Evolutionary conservation across 2,329 filamentous ascomycete genomes (phyloP).

Genomic region (Neopestalotiopsis sp.): DNA sequence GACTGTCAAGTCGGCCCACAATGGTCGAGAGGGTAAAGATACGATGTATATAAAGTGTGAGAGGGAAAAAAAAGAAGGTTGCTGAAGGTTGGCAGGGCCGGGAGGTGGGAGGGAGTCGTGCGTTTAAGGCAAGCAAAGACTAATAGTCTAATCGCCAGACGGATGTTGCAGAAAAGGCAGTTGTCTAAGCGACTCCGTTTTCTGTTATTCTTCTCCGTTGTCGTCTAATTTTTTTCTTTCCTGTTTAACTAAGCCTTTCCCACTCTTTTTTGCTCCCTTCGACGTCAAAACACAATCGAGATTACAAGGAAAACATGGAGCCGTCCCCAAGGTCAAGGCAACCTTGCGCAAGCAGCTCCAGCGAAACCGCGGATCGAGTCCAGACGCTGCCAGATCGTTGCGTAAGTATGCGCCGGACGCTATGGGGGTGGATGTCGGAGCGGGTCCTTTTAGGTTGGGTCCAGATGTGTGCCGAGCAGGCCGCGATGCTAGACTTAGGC

Average conservation of each 20-base stretch:
- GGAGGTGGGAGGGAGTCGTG: constrained; percentile 8
- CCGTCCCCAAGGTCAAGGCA: constrained; percentile 28
- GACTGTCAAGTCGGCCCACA: neutral
- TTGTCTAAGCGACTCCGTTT: neutral
- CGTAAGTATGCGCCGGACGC: constrained; percentile 7
- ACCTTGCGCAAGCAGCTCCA: constrained; percentile 25
- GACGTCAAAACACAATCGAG: constrained; percentile 22
- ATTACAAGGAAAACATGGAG: constrained; percentile 23
- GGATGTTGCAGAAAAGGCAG: neutral
- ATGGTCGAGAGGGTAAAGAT: neutral
- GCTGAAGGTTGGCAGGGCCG: neutral
- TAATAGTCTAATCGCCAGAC: constrained; percentile 1
- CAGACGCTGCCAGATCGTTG: constrained; percentile 3
- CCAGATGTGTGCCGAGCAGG: constrained; percentile 3
- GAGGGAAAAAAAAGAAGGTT: neutral
- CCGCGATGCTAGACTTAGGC: constrained; percentile 5
- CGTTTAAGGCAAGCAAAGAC: constrained; percentile 18
- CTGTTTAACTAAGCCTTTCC: neutral
- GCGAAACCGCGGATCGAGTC: constrained; percentile 5
- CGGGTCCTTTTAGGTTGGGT: constrained; percentile 12
- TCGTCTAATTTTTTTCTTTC: neutral
- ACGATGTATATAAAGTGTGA: neutral
- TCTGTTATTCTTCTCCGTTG: neutral
- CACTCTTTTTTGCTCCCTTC: neutral
- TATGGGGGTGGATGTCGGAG: neutral